Percentiles rank a stretch among this genome's conserved stretches.
phyloP scores from a whole-genome alignment of 169 alveolate species.

The Cryptosporidium ubiquitum region DNA sequence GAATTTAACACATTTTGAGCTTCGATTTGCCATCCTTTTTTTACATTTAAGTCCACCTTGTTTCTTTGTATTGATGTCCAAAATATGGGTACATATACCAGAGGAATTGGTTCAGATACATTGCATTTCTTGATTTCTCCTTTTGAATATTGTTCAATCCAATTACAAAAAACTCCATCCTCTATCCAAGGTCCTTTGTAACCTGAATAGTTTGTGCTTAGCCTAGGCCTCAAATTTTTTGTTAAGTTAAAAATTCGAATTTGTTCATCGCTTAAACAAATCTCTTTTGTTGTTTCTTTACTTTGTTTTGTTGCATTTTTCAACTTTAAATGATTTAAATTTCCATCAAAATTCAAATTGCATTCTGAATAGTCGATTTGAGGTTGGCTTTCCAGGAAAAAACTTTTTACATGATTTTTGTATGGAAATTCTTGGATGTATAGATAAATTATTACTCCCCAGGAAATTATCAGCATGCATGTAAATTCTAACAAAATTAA shows the following conservation, averaged over 20 bases:
- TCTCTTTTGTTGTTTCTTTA: background rate
- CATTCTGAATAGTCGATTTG: conserved; percentile 6
- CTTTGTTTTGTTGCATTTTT: background rate
- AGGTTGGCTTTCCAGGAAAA: background rate
- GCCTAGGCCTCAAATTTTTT: conserved; percentile 58
- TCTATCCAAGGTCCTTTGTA: conserved; percentile 74
- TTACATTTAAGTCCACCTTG: conserved; percentile 15
- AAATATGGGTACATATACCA: conserved; percentile 64
- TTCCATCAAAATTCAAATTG: conserved; percentile 34
- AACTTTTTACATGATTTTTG: background rate
- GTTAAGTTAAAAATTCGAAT: conserved; percentile 20
- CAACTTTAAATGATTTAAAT: background rate
- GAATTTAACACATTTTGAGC: conserved; percentile 29
- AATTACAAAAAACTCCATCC: conserved; percentile 67
- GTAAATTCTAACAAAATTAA: background rate
- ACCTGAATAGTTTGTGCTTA: conserved; percentile 72
- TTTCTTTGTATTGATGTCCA: conserved; percentile 74
- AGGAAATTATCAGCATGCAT: background rate
- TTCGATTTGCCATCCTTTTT: conserved; percentile 8
- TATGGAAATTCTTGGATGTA: background rate
- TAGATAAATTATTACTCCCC: background rate
- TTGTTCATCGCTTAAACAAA: conserved; percentile 67
- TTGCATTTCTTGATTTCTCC: background rate
- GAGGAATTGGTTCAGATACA: conserved; percentile 13
- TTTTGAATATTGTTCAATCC: conserved; percentile 20